Evolutionary conservation across 2,329 filamentous ascomycete species (phyloP).

Genomic region (Sporothrix pseudoabietina): DNA sequence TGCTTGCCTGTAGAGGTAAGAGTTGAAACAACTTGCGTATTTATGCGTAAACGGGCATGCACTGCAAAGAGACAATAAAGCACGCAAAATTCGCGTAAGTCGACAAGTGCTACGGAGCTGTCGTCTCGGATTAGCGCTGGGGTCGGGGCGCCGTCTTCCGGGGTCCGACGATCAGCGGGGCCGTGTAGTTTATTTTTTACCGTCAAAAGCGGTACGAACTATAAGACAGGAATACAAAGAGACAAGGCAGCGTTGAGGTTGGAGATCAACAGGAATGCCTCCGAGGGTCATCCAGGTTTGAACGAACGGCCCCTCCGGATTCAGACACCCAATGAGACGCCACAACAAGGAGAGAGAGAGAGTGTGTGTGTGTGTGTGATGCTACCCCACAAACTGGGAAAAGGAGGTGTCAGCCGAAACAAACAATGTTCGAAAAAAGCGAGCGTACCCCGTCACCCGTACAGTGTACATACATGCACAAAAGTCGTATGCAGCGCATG

Average conservation of each 20-base stretch:
- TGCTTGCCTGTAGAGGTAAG: background rate
- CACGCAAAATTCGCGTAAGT: background rate
- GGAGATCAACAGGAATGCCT: background rate
- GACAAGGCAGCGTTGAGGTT: background rate
- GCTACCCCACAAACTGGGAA: slow-evolving; percentile 13
- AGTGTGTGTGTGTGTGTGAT: background rate
- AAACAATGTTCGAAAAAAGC: background rate
- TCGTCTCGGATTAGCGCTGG: background rate
- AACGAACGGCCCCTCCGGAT: background rate
- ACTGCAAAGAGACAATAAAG: background rate
- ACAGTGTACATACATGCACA: background rate
- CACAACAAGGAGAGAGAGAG: background rate
- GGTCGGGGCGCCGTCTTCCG: background rate
- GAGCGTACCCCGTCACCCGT: too few species aligned
- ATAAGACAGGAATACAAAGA: background rate
- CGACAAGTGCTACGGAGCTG: background rate
- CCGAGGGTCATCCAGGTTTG: background rate
- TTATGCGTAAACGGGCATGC: too few species aligned
- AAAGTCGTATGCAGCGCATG: background rate
- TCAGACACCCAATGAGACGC: background rate
- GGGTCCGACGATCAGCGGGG: background rate
- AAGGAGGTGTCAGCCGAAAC: background rate
- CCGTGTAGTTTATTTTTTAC: background rate
- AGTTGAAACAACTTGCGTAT: background rate
- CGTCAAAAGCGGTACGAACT: background rate